These are phyloP conservation scores for Vararia minispora DNA, from an alignment of 768 basidiomycete species.

Conservation along the genomic window DNA sequence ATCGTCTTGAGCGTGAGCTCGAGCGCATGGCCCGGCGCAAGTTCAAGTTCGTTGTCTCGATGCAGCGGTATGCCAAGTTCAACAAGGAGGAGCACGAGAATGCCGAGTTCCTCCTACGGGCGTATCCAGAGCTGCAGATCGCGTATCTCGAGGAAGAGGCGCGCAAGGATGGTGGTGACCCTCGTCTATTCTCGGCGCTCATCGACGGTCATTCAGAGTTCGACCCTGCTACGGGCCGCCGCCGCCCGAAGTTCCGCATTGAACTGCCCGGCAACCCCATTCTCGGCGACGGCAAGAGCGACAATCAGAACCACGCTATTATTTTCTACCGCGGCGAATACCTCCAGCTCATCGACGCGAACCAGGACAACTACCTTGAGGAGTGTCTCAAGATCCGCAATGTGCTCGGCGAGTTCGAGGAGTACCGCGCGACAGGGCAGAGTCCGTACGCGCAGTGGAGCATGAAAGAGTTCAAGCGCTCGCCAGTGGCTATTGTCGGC, in stretches of 20 bases:
- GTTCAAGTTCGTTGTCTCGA: constrained; percentile 98
- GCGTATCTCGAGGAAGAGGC: constrained; percentile 98
- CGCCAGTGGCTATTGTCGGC: constrained; percentile 95
- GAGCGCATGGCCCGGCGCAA: constrained; percentile 97
- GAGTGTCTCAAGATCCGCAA: constrained; percentile 99
- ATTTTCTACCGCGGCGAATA: constrained; percentile 99
- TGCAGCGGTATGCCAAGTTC: constrained; percentile 99
- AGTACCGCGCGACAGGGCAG: constrained; percentile 74
- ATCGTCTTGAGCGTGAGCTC: constrained; percentile 89
- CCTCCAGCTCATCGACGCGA: constrained; percentile 97
- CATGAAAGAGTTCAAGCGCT: constrained; percentile 75
- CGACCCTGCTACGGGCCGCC: constrained; percentile 73
- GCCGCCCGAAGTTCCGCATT: constrained; percentile 95
- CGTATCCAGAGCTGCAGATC: constrained; percentile 97
- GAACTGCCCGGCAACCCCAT: constrained; percentile 99
- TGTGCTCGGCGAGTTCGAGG: constrained; percentile 95
- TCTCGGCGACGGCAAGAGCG: constrained; percentile 96
- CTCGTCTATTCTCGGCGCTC: constrained; percentile 88
- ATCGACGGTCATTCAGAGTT: constrained; percentile 99
- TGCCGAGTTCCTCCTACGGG: constrained; percentile 92
- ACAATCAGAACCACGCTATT: constrained; percentile 99
- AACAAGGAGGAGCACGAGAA: constrained; percentile 99
- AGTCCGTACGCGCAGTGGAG: constrained; percentile 90
- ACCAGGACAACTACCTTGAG: constrained; percentile 99
- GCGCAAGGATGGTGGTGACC: constrained; percentile 90